phyloP scores from a whole-genome alignment of 2,329 filamentous ascomycete species.

The Botrytis aclada region DNA sequence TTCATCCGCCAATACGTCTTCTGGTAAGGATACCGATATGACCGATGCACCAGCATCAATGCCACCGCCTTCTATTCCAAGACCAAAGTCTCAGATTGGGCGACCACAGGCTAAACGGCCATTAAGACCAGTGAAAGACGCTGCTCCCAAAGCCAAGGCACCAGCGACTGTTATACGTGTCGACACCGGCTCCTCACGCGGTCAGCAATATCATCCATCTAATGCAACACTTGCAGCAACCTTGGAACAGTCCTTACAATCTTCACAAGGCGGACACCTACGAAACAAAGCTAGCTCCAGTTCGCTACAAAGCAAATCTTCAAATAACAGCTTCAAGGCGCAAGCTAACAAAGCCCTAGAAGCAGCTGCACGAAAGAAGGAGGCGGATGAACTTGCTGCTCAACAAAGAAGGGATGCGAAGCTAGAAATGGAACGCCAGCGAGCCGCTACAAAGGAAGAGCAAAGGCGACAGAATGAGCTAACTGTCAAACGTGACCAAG shows the following conservation, averaged over 20 bases:
- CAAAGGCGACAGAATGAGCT: slow-evolving; percentile 60
- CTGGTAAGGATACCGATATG: slow-evolving; percentile 53
- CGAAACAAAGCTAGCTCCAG: slow-evolving; percentile 62
- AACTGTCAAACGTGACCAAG: slow-evolving; percentile 57
- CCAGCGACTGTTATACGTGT: slow-evolving; percentile 71
- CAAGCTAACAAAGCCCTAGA: slow-evolving; percentile 69
- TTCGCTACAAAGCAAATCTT: slow-evolving; percentile 40
- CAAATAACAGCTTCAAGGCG: slow-evolving; percentile 61
- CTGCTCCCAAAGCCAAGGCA: slow-evolving; percentile 55
- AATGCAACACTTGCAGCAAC: slow-evolving; percentile 56
- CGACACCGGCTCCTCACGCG: slow-evolving; percentile 63
- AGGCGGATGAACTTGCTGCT: slow-evolving; percentile 77
- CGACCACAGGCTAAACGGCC: slow-evolving; percentile 56
- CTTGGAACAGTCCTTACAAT: slow-evolving; percentile 53
- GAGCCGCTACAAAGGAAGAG: slow-evolving; percentile 63
- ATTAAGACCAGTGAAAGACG: slow-evolving; percentile 60
- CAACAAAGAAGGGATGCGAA: slow-evolving; percentile 80
- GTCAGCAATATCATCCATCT: slow-evolving; percentile 59
- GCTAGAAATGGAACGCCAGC: slow-evolving; percentile 74
- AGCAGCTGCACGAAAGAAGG: slow-evolving; percentile 75
- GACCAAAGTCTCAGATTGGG: slow-evolving; percentile 48
- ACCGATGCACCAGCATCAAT: slow-evolving; percentile 51
- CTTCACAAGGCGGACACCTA: slow-evolving; percentile 44
- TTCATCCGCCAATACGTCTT: slow-evolving; percentile 39
- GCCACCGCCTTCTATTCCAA: slow-evolving; percentile 59